phyloP scores from a whole-genome alignment of 2,329 filamentous ascomycete species.

The Furcasterigmium furcatum region DNA sequence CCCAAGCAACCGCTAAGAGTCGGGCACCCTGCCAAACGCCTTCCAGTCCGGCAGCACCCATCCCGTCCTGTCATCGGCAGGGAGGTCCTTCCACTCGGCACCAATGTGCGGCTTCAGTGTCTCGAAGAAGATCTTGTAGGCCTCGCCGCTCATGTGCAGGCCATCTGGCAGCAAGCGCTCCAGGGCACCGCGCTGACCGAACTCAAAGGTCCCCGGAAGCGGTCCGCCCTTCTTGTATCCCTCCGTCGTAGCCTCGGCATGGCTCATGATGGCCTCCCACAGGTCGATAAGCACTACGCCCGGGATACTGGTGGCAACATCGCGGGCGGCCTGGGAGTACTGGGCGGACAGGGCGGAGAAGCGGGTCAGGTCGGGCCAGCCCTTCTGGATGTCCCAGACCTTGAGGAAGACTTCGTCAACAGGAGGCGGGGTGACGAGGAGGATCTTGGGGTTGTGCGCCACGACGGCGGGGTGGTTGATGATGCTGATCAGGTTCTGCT shows the following conservation, averaged over 20 bases:
- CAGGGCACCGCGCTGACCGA: conserved; percentile 47
- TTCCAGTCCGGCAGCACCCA: conserved; percentile 49
- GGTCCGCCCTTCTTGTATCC: conserved; percentile 52
- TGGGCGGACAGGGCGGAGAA: conserved; percentile 45
- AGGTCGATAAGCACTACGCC: conserved; percentile 74
- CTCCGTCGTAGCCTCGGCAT: conserved; percentile 56
- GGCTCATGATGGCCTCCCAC: conserved; percentile 73
- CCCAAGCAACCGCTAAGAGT: too few relatives aligned
- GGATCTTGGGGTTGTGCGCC: conserved; percentile 68
- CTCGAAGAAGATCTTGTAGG: conserved; percentile 51
- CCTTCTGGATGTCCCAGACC: conserved; percentile 41
- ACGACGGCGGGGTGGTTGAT: conserved; percentile 66
- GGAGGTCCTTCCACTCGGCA: conserved; percentile 33
- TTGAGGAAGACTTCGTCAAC: conserved; percentile 70
- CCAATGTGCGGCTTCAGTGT: conserved; percentile 45
- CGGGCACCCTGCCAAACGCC: not conserved
- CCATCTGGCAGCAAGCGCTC: conserved; percentile 53
- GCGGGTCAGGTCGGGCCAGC: conserved; percentile 39
- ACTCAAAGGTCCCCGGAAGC: conserved; percentile 46
- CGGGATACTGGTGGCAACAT: conserved; percentile 65
- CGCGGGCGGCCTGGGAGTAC: conserved; percentile 59
- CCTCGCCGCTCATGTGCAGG: conserved; percentile 52
- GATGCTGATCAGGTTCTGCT: conserved; percentile 67
- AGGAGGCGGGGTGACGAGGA: conserved; percentile 81
- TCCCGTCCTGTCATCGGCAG: conserved; percentile 30